phyloP scores from a whole-genome alignment of 2,329 filamentous ascomycete genomes.

The Sporothrix variecibatus region DNA sequence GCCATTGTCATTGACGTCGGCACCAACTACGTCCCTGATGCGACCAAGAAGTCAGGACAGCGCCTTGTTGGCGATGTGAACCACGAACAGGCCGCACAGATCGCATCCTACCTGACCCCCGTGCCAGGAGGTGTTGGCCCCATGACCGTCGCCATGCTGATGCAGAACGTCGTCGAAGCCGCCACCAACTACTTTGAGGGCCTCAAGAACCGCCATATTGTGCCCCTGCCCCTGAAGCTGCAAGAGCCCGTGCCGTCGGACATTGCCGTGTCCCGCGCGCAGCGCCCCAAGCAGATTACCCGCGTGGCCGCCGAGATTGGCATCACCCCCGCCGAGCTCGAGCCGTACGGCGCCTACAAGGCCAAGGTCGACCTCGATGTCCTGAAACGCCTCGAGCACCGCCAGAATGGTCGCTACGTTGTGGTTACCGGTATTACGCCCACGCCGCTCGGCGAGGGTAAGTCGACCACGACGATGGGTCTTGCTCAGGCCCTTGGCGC shows the following conservation, averaged over 20 bases:
- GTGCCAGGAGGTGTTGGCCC: slow-evolving; percentile 96
- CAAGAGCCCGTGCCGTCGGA: slow-evolving; percentile 87
- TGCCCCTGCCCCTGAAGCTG: slow-evolving; percentile 80
- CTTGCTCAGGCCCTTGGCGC: slow-evolving; percentile 89
- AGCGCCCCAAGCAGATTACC: slow-evolving; percentile 90
- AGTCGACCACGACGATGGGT: slow-evolving; percentile 97
- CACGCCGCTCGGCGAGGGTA: slow-evolving; percentile 93
- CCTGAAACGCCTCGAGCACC: slow-evolving; percentile 81
- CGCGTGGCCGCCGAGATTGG: slow-evolving; percentile 82
- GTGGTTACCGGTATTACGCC: slow-evolving; percentile 95
- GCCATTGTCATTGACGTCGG: slow-evolving; percentile 97
- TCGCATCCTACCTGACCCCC: slow-evolving; percentile 91
- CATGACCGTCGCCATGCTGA: slow-evolving; percentile 98
- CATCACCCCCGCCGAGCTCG: slow-evolving; percentile 83
- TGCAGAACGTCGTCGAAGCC: slow-evolving; percentile 92
- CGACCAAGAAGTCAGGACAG: slow-evolving; percentile 87
- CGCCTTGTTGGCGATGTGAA: slow-evolving; percentile 95
- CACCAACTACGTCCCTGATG: slow-evolving; percentile 91
- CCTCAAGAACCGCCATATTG: slow-evolving; percentile 77
- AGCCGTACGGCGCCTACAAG: slow-evolving; percentile 94
- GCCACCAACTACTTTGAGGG: slow-evolving; percentile 79
- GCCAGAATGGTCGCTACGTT: slow-evolving; percentile 85
- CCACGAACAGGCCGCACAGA: slow-evolving; percentile 77
- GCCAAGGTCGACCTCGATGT: slow-evolving; percentile 87
- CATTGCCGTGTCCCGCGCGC: slow-evolving; percentile 85